phyloP scores from a whole-genome alignment of 371 early-diverging fungal genomes.

The Mortierella polycephala region DNA sequence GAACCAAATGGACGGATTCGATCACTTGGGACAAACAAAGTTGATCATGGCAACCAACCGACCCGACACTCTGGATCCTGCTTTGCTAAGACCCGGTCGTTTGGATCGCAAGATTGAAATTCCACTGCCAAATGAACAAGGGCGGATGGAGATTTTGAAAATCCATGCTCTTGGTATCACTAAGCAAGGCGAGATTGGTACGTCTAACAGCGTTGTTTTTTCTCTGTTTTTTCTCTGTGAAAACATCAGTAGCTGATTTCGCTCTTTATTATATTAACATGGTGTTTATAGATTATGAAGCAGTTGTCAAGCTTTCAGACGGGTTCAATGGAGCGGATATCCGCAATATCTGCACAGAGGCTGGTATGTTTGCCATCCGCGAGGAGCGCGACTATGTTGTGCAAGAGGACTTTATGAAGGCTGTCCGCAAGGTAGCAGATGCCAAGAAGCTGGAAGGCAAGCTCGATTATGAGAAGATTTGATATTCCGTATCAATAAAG shows the following conservation, averaged over 20 bases:
- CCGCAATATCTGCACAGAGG: slow-evolving; percentile 99
- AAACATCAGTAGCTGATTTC: not conserved
- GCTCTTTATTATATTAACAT: too few species aligned
- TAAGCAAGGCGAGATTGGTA: slow-evolving; percentile 96
- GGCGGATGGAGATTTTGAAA: slow-evolving; percentile 93
- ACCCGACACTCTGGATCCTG: slow-evolving; percentile 99
- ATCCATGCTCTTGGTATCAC: slow-evolving; percentile 96
- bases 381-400: slow-evolving; percentile 96
- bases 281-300: slow-evolving; percentile 87
- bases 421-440: slow-evolving; percentile 98
- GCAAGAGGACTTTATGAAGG: slow-evolving; percentile 99
- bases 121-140: slow-evolving; percentile 91
- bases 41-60: slow-evolving; percentile 99
- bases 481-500: slow-evolving; percentile 13
- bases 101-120: slow-evolving; percentile 99
- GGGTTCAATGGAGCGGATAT: slow-evolving; percentile 99
- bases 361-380: slow-evolving; percentile 99
- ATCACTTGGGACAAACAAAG: slow-evolving; percentile 98
- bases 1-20: slow-evolving; percentile 99
- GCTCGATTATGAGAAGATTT: slow-evolving; percentile 95
- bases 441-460: slow-evolving; percentile 99
- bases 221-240: not conserved
- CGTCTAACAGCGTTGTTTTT: not conserved
- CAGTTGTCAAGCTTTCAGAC: slow-evolving; percentile 97
- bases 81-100: slow-evolving; percentile 97